These are phyloP conservation scores for Aspergillus hiratsukae DNA, from an alignment of 2,329 filamentous ascomycete species.

Conservation along the genomic window DNA sequence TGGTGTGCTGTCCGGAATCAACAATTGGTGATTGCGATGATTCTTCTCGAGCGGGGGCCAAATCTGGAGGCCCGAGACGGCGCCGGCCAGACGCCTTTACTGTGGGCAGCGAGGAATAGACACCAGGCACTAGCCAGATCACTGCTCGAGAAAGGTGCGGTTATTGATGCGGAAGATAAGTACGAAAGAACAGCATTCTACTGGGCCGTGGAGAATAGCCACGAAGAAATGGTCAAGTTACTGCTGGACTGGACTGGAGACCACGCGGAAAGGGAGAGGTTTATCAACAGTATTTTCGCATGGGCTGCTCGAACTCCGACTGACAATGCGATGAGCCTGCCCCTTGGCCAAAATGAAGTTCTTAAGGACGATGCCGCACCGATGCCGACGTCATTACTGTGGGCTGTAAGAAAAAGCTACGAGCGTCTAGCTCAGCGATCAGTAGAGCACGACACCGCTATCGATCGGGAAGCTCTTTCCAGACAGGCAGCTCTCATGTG, in stretches of 20 bases:
- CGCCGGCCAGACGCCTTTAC: neutral
- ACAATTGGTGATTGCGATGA: neutral
- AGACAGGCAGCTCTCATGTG: neutral
- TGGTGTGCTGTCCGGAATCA: too few species aligned
- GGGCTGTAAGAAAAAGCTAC: conserved; percentile 3
- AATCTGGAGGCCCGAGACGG: neutral
- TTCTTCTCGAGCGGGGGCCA: neutral
- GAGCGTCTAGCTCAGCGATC: neutral
- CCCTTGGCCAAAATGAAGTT: too few species aligned
- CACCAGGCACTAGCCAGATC: neutral
- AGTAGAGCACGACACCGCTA: neutral
- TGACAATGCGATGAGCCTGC: too few species aligned
- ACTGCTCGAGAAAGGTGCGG: neutral
- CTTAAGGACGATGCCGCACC: too few species aligned
- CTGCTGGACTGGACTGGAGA: too few species aligned
- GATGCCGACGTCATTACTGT: conserved; percentile 5
- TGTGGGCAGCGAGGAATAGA: neutral
- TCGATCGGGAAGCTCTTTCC: neutral
- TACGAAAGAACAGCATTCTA: neutral
- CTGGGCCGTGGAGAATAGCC: too few species aligned
- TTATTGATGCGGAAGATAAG: neutral
- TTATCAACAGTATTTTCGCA: too few species aligned
- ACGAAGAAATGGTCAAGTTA: too few species aligned
- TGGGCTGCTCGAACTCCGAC: too few species aligned
- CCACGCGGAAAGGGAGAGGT: too few species aligned